Evolutionary conservation across 305 asterid genomes (phyloP).

Genomic region (Solanum aculeatissimum): DNA sequence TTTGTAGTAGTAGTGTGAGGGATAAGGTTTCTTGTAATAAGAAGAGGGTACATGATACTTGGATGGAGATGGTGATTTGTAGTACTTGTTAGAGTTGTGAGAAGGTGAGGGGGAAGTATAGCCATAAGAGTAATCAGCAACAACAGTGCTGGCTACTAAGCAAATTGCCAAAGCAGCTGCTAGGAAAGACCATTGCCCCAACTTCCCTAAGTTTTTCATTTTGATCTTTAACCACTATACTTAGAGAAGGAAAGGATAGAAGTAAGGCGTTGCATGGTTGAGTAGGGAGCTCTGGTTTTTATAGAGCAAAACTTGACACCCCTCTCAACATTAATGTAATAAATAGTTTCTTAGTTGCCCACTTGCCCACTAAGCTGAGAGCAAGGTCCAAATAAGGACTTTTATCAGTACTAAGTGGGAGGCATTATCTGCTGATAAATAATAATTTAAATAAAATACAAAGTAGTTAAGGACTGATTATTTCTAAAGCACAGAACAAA

Average conservation of each 20-base stretch:
- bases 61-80: neutral
- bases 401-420: neutral
- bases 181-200: neutral
- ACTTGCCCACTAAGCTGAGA: neutral
- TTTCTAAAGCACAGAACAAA: neutral
- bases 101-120: neutral
- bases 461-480: neutral
- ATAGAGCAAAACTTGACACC: neutral
- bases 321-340: neutral
- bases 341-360: neutral
- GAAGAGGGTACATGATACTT: neutral
- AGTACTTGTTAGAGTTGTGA: neutral
- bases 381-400: neutral
- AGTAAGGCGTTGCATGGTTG: neutral
- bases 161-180: neutral
- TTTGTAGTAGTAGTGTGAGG: neutral
- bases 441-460: neutral
- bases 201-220: neutral
- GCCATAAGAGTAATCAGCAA: neutral
- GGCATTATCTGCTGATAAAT: neutral
- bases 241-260: neutral
- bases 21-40: neutral
- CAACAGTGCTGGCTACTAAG: neutral
- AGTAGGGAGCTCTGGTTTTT: neutral
- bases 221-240: neutral